A percentile compares a stretch with the other conserved stretches of the same genome.
Conservation (phyloP, 257 asterid species). For the Ligustrum vulgare region DNA sequence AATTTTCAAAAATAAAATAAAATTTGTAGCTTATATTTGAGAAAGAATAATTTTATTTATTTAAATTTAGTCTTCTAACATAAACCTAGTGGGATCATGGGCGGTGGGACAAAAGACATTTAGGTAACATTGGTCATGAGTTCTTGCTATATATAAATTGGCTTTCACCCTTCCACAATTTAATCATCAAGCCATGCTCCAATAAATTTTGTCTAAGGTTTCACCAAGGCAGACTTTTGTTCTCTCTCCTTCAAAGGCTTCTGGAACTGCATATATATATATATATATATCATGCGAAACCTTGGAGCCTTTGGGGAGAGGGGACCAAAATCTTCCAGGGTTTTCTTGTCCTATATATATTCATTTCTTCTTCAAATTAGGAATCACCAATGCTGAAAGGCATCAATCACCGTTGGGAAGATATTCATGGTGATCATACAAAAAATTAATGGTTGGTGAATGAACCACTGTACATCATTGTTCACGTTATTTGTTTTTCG, state of each 20-base stretch:
- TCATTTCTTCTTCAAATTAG: background rate
- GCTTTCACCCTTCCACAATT: slow-evolving; percentile 10
- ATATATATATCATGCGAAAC: background rate
- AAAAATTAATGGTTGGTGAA: background rate
- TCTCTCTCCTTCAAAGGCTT: slow-evolving; percentile 81
- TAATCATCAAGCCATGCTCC: background rate
- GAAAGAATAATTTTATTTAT: too few species aligned
- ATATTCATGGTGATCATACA: background rate
- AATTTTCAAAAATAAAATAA: too few species aligned
- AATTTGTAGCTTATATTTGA: too few species aligned
- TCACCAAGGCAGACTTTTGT: slow-evolving; percentile 40
- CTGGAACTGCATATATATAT: slow-evolving; percentile 29
- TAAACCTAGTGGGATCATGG: too few species aligned
- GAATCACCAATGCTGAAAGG: background rate
- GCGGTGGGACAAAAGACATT: slow-evolving; percentile 25
- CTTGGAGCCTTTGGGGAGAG: background rate
- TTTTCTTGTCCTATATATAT: background rate
- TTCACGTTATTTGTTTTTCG: background rate
- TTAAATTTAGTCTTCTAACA: too few species aligned
- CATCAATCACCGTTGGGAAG: too few species aligned
- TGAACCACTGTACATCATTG: background rate
- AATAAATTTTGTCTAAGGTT: background rate
- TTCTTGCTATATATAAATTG: slow-evolving; percentile 49
- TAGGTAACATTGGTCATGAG: slow-evolving; percentile 5
- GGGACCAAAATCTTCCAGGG: background rate